Evolutionary conservation across 805 yeast genomes (phyloP).

Genomic region (Candida gorgasii): DNA sequence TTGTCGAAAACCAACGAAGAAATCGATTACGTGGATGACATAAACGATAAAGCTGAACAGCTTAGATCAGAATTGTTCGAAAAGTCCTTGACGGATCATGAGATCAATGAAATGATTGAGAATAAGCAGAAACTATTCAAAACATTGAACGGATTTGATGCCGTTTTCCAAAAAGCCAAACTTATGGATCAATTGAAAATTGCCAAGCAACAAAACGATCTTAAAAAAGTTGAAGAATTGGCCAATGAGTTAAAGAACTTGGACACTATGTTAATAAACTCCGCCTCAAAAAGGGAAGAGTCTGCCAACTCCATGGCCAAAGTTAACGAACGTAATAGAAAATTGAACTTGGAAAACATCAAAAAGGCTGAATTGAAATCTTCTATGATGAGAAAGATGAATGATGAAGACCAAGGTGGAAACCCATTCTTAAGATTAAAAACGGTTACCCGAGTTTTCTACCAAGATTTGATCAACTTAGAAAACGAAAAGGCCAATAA

Average conservation of each 20-base stretch:
- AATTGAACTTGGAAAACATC: slow-evolving; percentile 71
- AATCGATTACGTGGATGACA: slow-evolving; percentile 63
- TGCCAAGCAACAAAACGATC: slow-evolving; percentile 62
- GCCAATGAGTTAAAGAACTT: slow-evolving; percentile 42
- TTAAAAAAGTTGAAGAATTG: slow-evolving; percentile 26
- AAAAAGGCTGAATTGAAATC: slow-evolving; percentile 77
- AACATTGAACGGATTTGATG: slow-evolving; percentile 44
- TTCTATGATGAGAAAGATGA: slow-evolving; percentile 49
- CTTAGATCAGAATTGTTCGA: slow-evolving; percentile 58
- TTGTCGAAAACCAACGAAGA: slow-evolving; percentile 56
- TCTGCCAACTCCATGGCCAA: slow-evolving; percentile 56
- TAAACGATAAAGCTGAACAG: slow-evolving; percentile 64
- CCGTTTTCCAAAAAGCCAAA: slow-evolving; percentile 72
- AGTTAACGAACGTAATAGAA: slow-evolving; percentile 84
- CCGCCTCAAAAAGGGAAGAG: slow-evolving; percentile 35
- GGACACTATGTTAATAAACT: slow-evolving; percentile 47
- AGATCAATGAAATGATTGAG: slow-evolving; percentile 76
- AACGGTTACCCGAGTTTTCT: slow-evolving; percentile 84
- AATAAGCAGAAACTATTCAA: slow-evolving; percentile 65
- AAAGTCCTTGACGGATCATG: slow-evolving; percentile 66
- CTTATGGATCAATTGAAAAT: slow-evolving; percentile 73
- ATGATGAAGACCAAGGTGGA: slow-evolving; percentile 41
- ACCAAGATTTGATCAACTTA: slow-evolving; percentile 55
- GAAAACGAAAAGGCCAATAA: slow-evolving; percentile 61
- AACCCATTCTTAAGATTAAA: slow-evolving; percentile 91